phyloP scores from a whole-genome alignment of 805 yeast species.

The Candida krabiensis region DNA sequence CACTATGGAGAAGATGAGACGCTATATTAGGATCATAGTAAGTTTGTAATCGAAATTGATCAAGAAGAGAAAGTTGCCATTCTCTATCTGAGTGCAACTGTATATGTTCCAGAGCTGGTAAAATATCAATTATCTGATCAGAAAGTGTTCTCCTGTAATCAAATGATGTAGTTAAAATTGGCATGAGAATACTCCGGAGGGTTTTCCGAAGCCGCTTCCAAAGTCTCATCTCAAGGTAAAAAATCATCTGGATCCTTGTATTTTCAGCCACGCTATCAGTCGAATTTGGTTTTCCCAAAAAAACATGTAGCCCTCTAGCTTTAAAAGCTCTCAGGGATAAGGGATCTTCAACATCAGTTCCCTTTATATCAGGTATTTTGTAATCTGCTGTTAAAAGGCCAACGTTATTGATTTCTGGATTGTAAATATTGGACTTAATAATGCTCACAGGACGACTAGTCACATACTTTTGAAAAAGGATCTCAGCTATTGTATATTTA shows the following conservation, averaged over 20 bases:
- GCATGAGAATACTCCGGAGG: constrained; percentile 50
- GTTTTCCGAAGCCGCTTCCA: constrained; percentile 50
- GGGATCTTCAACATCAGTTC: constrained; percentile 29
- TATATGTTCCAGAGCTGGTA: constrained; percentile 49
- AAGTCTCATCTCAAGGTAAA: constrained; percentile 59
- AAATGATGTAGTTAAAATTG: constrained; percentile 54
- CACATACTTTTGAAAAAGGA: constrained; percentile 38
- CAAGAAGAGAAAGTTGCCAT: constrained; percentile 38
- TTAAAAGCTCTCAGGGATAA: constrained; percentile 25
- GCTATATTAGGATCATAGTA: constrained; percentile 35
- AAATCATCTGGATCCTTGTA: constrained; percentile 58
- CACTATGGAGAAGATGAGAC: constrained; percentile 39
- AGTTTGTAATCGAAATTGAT: constrained; percentile 32
- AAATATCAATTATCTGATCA: constrained; percentile 53
- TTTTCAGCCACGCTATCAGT: constrained; percentile 7
- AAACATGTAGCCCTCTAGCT: constrained; percentile 12
- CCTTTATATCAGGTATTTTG: constrained; percentile 35
- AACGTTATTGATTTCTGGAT: constrained; percentile 20
- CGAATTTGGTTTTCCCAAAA: constrained; percentile 2
- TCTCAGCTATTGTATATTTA: constrained; percentile 43
- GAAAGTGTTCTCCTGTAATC: constrained; percentile 48
- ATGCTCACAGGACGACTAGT: constrained; percentile 35
- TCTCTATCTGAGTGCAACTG: constrained; percentile 50
- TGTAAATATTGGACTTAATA: constrained; percentile 13
- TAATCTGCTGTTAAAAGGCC: constrained; percentile 37